Base-by-base conservation (phyloP, 2,329 filamentous ascomycete genomes). In the Orbilia oligospora region DNA sequence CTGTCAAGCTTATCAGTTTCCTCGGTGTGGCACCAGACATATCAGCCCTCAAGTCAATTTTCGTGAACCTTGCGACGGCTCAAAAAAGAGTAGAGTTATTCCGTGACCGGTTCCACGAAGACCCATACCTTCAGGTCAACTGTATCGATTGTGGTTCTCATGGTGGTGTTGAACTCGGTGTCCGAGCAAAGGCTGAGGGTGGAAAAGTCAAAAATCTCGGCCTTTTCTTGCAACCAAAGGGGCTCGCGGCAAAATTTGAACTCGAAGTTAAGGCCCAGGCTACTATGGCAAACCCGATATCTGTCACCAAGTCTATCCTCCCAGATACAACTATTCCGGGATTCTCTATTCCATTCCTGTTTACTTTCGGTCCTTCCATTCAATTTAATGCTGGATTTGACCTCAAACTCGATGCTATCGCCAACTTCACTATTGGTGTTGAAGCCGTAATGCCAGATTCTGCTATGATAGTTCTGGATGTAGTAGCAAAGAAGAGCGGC, bases 401-500 rank as follows among this genome's bases (percentile, higher is more conserved):
- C 5, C 20, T 71, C 5, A 55, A 66, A 9, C 55, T 70, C 27
- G 36, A 65, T 18, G 73, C 65, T 0, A 44, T 77, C 27, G 67
- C 48, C 10, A 77, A 68, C 18, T 71, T 71, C 41, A 68, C 36
- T 6, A 63, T 41, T 9, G 73, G 73, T 24, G 67, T 77, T 18
- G 73, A 77, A 36, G 67, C 70, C 24, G 63, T 55, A 10, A n/a
- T 77, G 5, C 73, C 73, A 6, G 53, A 71, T 38, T 67, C 61
- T 22, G 73, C 67, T n/a, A 53, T 71, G 24, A 68, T 77, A 4
- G 49, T 64, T 18, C 30, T 53, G 5, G 75, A 83, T 27, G 30
- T 84, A n/a, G 61, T 81, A 1, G 71, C 68, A 14, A 77, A 65
- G 8, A 76, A 81, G 5, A 83, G 79, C 65, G 76, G 72, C 10